Percentiles rank a stretch among this genome's conserved stretches.
Conservation (phyloP, 352 stramenopile species). For the Phytophthora multivora region DNA sequence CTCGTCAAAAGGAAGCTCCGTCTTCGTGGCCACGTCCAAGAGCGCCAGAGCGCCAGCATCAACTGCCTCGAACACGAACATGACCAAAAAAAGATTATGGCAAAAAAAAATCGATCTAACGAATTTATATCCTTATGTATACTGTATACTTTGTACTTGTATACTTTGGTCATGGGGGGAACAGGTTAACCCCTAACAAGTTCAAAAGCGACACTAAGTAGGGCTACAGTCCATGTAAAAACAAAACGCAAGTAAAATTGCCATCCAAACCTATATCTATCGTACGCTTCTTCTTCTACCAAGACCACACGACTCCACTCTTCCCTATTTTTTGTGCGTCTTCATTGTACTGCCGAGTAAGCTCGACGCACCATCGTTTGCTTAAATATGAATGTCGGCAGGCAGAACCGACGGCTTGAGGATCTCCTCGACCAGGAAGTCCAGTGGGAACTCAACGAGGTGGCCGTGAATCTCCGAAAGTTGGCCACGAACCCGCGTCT, state of each 20-base stretch:
- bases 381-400: constrained; percentile 87
- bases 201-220: too few species aligned
- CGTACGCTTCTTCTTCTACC: constrained; percentile 2
- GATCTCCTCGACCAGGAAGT: constrained; percentile 87
- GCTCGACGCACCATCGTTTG: constrained; percentile 14
- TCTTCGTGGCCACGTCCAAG: constrained; percentile 47
- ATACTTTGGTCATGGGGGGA: too few species aligned
- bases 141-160: too few species aligned
- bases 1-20: constrained; percentile 61
- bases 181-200: constrained; percentile 3
- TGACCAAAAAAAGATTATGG: constrained; percentile 25
- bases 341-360: constrained; percentile 8
- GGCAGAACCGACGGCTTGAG: constrained; percentile 85
- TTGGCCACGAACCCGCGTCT: constrained; percentile 69
- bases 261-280: constrained; percentile 17
- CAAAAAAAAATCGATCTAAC: constrained; percentile 10
- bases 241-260: constrained; percentile 10
- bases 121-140: too few species aligned
- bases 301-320: background rate
- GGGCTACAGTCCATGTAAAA: background rate
- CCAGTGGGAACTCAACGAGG: constrained; percentile 83
- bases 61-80: constrained; percentile 54
- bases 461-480: constrained; percentile 85
- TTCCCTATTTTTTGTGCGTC: constrained; percentile 8
- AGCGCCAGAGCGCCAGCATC: constrained; percentile 32